These are phyloP conservation scores for Globisporangium rhizosaccharum DNA, from an alignment of 352 stramenopile genomes.

Conservation along the genomic window DNA sequence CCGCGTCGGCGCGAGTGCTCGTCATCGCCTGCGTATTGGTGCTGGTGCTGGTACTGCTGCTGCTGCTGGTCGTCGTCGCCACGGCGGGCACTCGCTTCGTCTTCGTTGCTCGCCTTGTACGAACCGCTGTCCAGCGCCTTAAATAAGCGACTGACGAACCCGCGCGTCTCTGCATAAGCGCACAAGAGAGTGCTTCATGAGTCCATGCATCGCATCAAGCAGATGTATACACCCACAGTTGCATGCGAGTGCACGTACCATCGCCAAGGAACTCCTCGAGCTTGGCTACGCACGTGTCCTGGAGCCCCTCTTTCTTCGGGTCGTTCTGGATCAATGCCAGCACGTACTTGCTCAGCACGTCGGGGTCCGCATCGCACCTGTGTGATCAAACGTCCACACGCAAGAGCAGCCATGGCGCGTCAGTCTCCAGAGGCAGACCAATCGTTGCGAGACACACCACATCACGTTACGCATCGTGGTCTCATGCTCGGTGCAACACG, in stretches of 20 bases:
- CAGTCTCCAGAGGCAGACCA: background rate
- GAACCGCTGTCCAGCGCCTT: conserved; percentile 50
- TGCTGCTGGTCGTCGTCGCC: conserved; percentile 8
- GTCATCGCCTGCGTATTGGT: conserved; percentile 15
- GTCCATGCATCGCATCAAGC: background rate
- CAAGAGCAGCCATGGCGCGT: background rate
- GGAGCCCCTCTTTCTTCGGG: conserved; percentile 60
- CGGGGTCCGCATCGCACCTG: conserved; percentile 82
- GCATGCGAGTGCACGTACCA: conserved; percentile 31
- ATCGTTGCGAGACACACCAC: background rate
- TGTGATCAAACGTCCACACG: background rate
- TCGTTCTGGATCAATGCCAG: conserved; percentile 82
- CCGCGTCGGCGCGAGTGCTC: conserved; percentile 28
- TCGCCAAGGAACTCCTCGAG: conserved; percentile 85
- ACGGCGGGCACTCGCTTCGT: conserved; percentile 12
- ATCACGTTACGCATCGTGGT: background rate
- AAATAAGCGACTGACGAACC: conserved; percentile 73
- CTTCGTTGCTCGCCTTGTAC: conserved; percentile 36
- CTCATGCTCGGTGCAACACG: background rate
- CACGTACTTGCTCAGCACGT: conserved; percentile 86
- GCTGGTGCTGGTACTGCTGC: background rate
- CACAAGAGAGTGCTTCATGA: conserved; percentile 5
- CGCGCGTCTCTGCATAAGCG: conserved; percentile 45
- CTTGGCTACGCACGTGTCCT: conserved; percentile 69
- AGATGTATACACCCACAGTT: background rate